Conservation (phyloP, 176 grass and related monocot genomes). For the Oryza longistaminata region DNA sequence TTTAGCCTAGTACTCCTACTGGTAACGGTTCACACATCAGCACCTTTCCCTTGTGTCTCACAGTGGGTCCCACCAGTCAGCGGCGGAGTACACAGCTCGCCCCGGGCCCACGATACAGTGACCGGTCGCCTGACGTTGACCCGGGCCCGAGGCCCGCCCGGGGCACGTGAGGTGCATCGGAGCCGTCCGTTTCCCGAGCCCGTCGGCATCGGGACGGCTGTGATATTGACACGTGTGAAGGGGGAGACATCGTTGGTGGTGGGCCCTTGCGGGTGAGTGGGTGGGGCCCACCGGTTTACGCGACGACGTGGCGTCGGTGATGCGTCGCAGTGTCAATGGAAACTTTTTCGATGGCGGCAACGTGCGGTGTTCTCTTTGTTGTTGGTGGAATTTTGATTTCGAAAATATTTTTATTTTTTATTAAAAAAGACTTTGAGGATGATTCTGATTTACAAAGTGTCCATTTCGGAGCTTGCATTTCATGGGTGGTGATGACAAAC, state of each 20-base stretch:
- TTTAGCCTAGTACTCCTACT: background rate
- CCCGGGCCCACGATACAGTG: background rate
- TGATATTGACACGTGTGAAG: background rate
- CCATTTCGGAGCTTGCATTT: background rate
- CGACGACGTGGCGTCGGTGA: background rate
- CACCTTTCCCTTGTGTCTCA: background rate
- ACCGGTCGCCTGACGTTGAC: constrained; percentile 24
- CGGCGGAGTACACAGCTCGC: background rate
- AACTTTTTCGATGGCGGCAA: too few relatives aligned
- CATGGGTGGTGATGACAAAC: background rate
- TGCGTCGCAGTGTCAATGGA: background rate
- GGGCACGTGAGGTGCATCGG: background rate
- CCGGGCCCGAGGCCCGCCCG: background rate
- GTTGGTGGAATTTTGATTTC: too few relatives aligned
- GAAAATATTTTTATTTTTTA: too few relatives aligned
- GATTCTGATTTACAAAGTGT: background rate
- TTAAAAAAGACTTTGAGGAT: background rate
- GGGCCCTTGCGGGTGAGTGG: too few relatives aligned
- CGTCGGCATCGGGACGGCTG: background rate
- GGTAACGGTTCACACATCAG: constrained; percentile 4
- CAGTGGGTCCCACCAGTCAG: constrained; percentile 3
- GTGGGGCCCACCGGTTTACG: background rate
- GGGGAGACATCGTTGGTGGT: background rate
- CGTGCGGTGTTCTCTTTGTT: too few relatives aligned
- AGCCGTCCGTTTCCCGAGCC: background rate